Evolutionary conservation across 306 rosid species (phyloP).

Genomic region (Carpinus fangiana): DNA sequence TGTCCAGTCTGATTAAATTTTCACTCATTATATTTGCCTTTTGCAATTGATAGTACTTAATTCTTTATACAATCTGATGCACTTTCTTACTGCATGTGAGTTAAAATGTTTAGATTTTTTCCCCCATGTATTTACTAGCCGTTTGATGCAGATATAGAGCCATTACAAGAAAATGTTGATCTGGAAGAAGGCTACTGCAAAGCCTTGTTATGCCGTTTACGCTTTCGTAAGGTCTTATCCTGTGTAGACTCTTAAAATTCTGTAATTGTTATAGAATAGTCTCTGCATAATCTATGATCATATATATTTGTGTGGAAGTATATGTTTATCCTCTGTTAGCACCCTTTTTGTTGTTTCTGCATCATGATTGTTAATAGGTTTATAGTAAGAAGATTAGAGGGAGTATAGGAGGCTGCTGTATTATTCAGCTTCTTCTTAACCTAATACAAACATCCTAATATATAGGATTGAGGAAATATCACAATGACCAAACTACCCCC

Average conservation of each 20-base stretch:
- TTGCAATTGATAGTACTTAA: neutral
- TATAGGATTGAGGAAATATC: too few relatives aligned
- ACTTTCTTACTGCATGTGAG: slow-evolving; percentile 22
- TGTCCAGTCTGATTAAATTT: neutral
- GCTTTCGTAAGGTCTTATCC: slow-evolving; percentile 99
- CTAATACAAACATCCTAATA: too few relatives aligned
- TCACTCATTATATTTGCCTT: neutral
- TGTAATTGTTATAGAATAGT: slow-evolving; percentile 22
- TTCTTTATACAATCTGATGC: neutral
- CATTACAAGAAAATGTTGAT: slow-evolving; percentile 68
- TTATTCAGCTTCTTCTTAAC: too few relatives aligned
- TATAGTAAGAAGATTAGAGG: too few relatives aligned
- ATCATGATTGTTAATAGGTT: too few relatives aligned
- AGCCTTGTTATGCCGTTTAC: slow-evolving; percentile 91
- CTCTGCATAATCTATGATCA: slow-evolving; percentile 28
- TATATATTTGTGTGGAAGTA: neutral
- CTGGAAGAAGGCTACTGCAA: slow-evolving; percentile 96
- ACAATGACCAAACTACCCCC: too few relatives aligned
- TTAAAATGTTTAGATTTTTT: slow-evolving; percentile 5
- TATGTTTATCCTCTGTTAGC: neutral
- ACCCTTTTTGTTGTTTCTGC: neutral
- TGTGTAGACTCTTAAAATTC: slow-evolving; percentile 49
- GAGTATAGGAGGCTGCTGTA: too few relatives aligned
- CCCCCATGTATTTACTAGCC: slow-evolving; percentile 26
- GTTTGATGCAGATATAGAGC: slow-evolving; percentile 72